These are phyloP conservation scores for Hanseniaspora taiwanica DNA, from an alignment of 805 yeast species.

Conservation along the genomic window DNA sequence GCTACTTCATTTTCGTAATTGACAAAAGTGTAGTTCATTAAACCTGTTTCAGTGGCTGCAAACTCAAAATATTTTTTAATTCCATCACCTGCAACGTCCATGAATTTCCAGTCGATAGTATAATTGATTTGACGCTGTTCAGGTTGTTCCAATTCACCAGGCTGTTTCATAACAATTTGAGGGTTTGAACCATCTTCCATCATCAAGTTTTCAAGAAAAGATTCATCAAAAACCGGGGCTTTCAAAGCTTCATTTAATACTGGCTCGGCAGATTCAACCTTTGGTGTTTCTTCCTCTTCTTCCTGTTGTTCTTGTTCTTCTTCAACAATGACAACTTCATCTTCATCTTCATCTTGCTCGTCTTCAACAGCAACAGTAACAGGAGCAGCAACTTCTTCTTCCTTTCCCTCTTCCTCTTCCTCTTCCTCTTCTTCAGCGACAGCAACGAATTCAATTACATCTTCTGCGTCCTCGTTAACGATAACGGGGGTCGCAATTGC, in stretches of 20 bases:
- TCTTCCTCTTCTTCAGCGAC: neutral
- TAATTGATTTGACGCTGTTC: slow-evolving; percentile 27
- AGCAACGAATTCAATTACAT: no score
- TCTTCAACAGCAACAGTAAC: neutral
- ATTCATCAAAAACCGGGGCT: neutral
- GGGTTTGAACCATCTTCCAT: neutral
- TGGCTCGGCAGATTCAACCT: slow-evolving; percentile 9
- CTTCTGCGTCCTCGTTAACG: no score
- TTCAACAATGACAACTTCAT: slow-evolving; percentile 6
- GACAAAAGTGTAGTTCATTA: slow-evolving; percentile 36
- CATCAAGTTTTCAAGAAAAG: neutral
- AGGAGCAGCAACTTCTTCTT: slow-evolving; percentile 1
- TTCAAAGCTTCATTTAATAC: slow-evolving; percentile 11
- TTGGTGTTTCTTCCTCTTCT: slow-evolving; percentile 1
- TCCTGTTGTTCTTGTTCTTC: neutral
- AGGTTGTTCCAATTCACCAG: slow-evolving; percentile 12
- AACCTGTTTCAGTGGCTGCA: slow-evolving; percentile 39
- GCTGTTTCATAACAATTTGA: slow-evolving; percentile 2
- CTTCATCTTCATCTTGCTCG: slow-evolving; percentile 1
- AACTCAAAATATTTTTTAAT: slow-evolving; percentile 29
- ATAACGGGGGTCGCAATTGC: no score
- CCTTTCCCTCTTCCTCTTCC: neutral
- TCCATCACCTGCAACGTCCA: slow-evolving; percentile 29
- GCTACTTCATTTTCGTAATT: slow-evolving; percentile 41
- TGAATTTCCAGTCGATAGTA: slow-evolving; percentile 35